Percentiles rank a stretch among this genome's conserved stretches.
Evolutionary conservation across 2,329 filamentous ascomycete species (phyloP).

Genomic region (Paecilomyces fulvus): DNA sequence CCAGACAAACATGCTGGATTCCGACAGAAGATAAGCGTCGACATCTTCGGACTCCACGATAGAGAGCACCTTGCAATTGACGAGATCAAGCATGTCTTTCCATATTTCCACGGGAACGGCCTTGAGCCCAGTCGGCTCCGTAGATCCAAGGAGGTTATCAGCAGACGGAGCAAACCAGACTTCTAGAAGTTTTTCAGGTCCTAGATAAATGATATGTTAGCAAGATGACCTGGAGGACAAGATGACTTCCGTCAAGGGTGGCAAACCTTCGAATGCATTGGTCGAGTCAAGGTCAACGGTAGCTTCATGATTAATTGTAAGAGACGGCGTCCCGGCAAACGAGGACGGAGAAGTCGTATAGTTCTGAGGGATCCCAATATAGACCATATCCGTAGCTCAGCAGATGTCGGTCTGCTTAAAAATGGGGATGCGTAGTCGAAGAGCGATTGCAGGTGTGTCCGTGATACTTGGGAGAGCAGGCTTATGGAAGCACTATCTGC

Average conservation of each 20-base stretch:
- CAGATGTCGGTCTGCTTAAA: background rate
- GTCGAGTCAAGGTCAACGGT: constrained; percentile 85
- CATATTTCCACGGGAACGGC: constrained; percentile 73
- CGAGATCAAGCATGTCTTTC: constrained; percentile 95
- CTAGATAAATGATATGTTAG: constrained; percentile 33
- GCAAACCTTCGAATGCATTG: constrained; percentile 86
- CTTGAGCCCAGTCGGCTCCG: constrained; percentile 72
- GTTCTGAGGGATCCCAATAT: constrained; percentile 68
- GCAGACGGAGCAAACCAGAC: constrained; percentile 92
- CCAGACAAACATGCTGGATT: constrained; percentile 99
- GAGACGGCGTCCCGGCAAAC: constrained; percentile 68
- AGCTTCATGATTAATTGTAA: constrained; percentile 95
- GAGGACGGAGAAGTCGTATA: constrained; percentile 75
- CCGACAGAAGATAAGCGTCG: constrained; percentile 92
- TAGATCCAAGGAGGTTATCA: constrained; percentile 59
- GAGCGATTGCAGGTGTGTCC: background rate
- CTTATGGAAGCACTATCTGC: constrained; percentile 89
- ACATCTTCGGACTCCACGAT: constrained; percentile 88
- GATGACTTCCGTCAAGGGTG: background rate
- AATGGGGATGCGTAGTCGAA: constrained; percentile 8
- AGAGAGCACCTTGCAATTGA: constrained; percentile 97
- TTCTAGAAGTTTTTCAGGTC: constrained; percentile 94
- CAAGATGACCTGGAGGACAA: constrained; percentile 6
- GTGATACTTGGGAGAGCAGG: constrained; percentile 22
- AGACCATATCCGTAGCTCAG: constrained; percentile 65